Evolutionary conservation across 345 rosid species (phyloP).

Genomic region (Salix viminalis): DNA sequence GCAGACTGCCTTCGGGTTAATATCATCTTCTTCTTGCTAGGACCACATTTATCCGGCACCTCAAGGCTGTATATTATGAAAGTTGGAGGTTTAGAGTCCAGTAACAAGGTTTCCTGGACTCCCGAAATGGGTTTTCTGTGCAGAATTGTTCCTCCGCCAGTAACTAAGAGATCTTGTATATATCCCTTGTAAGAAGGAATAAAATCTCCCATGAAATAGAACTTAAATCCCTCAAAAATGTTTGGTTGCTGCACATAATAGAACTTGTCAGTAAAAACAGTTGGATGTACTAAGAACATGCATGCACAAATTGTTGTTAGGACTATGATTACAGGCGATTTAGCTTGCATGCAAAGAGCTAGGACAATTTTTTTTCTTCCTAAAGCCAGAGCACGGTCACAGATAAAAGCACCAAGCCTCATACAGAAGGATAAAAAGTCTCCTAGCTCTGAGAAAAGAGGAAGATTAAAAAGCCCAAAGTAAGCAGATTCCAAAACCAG

Average conservation of each 20-base stretch:
- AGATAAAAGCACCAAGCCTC: not conserved
- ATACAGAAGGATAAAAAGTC: not conserved
- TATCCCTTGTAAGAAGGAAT: slow-evolving; percentile 63
- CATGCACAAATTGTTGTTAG: not conserved
- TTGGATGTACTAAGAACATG: not conserved
- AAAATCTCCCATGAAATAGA: slow-evolving; percentile 75
- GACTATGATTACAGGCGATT: not conserved
- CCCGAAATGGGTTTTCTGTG: slow-evolving; percentile 61
- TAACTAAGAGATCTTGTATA: slow-evolving; percentile 64
- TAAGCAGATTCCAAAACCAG: not conserved
- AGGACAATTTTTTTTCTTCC: too few relatives aligned
- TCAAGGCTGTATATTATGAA: slow-evolving; percentile 69
- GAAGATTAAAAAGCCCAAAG: not conserved
- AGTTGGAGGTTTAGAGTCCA: slow-evolving; percentile 31
- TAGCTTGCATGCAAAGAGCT: too few relatives aligned
- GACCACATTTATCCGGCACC: slow-evolving; percentile 36
- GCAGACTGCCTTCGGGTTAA: slow-evolving; percentile 42
- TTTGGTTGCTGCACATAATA: slow-evolving; percentile 55
- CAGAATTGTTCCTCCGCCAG: slow-evolving; percentile 70
- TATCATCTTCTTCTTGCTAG: slow-evolving; percentile 38
- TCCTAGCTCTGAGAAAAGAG: not conserved
- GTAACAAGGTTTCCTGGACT: slow-evolving; percentile 5
- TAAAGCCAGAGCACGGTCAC: too few relatives aligned
- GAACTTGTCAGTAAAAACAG: not conserved
- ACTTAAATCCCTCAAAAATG: slow-evolving; percentile 40